Percentiles rank a stretch among this genome's conserved stretches.
These are phyloP conservation scores for Dictyostelium citrinum DNA, from an alignment of 78 protist species.

Conservation along the genomic window DNA sequence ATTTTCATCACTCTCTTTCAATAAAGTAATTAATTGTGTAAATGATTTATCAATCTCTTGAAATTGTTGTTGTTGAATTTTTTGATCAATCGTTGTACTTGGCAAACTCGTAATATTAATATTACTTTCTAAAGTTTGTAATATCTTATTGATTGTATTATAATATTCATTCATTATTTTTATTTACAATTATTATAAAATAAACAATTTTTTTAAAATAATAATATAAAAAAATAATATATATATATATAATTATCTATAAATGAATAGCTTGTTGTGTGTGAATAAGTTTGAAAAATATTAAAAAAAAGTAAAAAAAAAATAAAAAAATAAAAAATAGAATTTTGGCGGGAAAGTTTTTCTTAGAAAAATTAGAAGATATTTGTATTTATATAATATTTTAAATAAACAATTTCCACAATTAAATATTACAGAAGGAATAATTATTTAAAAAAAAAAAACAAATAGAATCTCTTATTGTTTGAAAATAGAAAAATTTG, in stretches of 20 bases:
- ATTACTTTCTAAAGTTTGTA: neutral
- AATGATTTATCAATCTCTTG: neutral
- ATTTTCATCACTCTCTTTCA: neutral
- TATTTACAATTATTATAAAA: neutral
- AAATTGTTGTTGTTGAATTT: neutral
- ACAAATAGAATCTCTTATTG: too few relatives aligned
- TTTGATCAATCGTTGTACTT: neutral
- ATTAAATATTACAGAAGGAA: too few relatives aligned
- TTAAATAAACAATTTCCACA: too few relatives aligned
- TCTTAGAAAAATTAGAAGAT: neutral
- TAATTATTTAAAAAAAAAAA: too few relatives aligned
- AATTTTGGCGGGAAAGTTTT: neutral
- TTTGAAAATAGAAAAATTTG: neutral
- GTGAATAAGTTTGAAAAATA: too few relatives aligned
- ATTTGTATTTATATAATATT: too few relatives aligned
- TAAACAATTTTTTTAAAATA: too few relatives aligned
- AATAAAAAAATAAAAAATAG: neutral
- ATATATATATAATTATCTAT: too few relatives aligned
- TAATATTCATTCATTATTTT: neutral
- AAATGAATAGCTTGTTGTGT: too few relatives aligned
- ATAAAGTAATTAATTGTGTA: neutral
- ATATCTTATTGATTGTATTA: neutral
- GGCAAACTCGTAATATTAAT: neutral
- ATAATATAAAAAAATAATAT: too few relatives aligned
- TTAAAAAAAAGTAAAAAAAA: neutral